Evolutionary conservation across 2,329 filamentous ascomycete genomes (phyloP).

Genomic region (Fusarium cyanostomum): DNA sequence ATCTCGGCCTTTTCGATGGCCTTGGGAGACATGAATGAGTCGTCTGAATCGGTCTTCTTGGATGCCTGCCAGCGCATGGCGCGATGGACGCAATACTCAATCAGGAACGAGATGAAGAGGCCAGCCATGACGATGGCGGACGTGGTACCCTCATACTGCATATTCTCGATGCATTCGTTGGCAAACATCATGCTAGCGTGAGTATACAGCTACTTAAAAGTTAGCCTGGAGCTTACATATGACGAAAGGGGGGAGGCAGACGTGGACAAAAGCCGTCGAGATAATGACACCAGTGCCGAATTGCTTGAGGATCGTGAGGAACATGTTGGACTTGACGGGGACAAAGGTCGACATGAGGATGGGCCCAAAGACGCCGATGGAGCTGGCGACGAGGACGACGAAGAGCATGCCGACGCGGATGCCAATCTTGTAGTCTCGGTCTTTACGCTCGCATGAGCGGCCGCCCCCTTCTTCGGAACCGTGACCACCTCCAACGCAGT

Average conservation of each 20-base stretch:
- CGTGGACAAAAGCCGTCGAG: slow-evolving; percentile 75
- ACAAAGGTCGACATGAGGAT: slow-evolving; percentile 69
- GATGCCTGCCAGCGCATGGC: slow-evolving; percentile 54
- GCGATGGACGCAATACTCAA: slow-evolving; percentile 73
- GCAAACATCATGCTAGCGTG: slow-evolving; percentile 77
- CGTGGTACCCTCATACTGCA: slow-evolving; percentile 74
- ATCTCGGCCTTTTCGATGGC: slow-evolving; percentile 41
- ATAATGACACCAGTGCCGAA: slow-evolving; percentile 79
- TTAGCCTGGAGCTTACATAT: background rate
- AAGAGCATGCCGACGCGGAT: slow-evolving; percentile 79
- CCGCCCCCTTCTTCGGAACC: slow-evolving; percentile 39
- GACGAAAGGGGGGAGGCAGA: slow-evolving; percentile 47
- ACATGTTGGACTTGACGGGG: slow-evolving; percentile 56
- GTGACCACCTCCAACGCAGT: slow-evolving; percentile 63
- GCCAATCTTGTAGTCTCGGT: slow-evolving; percentile 71
- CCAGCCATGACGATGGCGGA: slow-evolving; percentile 79
- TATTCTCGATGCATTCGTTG: slow-evolving; percentile 72
- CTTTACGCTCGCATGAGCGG: slow-evolving; percentile 57
- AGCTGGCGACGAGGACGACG: slow-evolving; percentile 73
- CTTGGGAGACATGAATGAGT: slow-evolving; percentile 29
- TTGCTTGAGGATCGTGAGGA: slow-evolving; percentile 74
- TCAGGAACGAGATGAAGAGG: slow-evolving; percentile 74
- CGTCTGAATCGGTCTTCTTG: slow-evolving; percentile 39
- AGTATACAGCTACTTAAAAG: slow-evolving; percentile 67
- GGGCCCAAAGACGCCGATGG: slow-evolving; percentile 74